Evolutionary conservation across 345 rosid species (phyloP).

Genomic region (Rhodamnia argentea): DNA sequence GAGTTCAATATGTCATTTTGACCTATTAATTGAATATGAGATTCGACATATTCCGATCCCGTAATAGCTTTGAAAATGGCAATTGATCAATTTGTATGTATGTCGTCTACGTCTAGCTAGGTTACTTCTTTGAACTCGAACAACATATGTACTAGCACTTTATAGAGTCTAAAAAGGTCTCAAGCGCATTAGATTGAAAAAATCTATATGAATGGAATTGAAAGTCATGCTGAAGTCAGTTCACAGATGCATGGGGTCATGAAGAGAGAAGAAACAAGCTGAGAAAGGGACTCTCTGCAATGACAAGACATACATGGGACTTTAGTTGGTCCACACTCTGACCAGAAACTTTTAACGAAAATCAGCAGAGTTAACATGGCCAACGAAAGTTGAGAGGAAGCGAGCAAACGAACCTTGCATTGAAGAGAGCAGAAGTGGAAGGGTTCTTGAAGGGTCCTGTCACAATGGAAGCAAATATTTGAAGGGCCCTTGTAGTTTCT

Average conservation of each 20-base stretch:
- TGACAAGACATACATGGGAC: not conserved
- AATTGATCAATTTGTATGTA: not conserved
- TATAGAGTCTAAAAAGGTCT: not conserved
- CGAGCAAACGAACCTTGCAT: constrained; percentile 55
- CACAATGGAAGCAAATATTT: constrained; percentile 82
- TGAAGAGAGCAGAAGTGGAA: constrained; percentile 89
- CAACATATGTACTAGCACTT: not conserved
- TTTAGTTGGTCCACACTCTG: not conserved
- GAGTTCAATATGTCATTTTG: not conserved
- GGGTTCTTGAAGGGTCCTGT: constrained; percentile 88
- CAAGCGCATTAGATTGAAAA: not conserved
- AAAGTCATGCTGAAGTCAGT: not conserved
- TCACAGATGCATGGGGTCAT: not conserved
- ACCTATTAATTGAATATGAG: not conserved
- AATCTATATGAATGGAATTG: not conserved
- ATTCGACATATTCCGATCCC: not conserved
- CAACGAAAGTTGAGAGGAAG: not conserved
- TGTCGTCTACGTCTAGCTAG: not conserved
- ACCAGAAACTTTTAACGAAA: not conserved
- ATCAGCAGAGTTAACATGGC: not conserved
- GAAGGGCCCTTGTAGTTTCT: constrained; percentile 66
- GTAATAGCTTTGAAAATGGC: not conserved
- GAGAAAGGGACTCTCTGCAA: not conserved
- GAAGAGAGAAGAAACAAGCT: not conserved
- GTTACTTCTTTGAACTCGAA: not conserved